Evolutionary conservation across 768 basidiomycete genomes (phyloP).

Genomic region (Leccinum uliginosum): DNA sequence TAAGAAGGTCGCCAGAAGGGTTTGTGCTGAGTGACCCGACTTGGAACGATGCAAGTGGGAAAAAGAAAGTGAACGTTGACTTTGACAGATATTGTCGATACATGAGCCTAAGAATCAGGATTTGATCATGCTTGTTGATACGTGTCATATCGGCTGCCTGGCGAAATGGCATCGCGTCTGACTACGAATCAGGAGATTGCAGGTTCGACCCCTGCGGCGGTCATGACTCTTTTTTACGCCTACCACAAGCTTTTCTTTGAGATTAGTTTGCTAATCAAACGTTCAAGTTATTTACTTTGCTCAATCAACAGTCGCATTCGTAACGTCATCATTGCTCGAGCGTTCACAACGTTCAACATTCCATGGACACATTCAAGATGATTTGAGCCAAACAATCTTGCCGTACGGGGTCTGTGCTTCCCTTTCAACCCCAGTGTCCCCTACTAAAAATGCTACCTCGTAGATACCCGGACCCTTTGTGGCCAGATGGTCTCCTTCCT

Average conservation of each 20-base stretch:
- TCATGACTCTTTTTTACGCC: too few species aligned
- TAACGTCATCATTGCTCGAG: background rate
- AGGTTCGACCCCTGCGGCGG: constrained; percentile 74
- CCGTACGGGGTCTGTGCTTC: constrained; percentile 44
- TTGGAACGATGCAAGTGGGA: too few species aligned
- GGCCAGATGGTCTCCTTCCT: constrained; percentile 32
- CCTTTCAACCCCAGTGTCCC: constrained; percentile 27
- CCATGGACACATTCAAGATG: background rate
- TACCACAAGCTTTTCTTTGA: too few species aligned
- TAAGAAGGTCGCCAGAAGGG: too few species aligned
- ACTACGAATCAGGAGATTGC: constrained; percentile 93
- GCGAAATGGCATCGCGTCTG: constrained; percentile 94
- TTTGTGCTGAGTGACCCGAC: too few species aligned
- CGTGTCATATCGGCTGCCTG: constrained; percentile 40
- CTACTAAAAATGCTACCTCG: constrained; percentile 50
- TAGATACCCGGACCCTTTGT: constrained; percentile 38
- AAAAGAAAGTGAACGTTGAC: too few species aligned
- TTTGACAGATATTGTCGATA: too few species aligned
- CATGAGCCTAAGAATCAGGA: too few species aligned
- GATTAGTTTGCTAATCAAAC: too few species aligned
- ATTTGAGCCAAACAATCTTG: constrained; percentile 40
- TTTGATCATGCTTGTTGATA: too few species aligned
- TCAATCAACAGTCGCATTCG: background rate
- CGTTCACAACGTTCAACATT: background rate
- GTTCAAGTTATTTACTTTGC: too few species aligned